phyloP scores from a whole-genome alignment of 2,329 filamentous ascomycete genomes.

The Colletotrichum sp. region DNA sequence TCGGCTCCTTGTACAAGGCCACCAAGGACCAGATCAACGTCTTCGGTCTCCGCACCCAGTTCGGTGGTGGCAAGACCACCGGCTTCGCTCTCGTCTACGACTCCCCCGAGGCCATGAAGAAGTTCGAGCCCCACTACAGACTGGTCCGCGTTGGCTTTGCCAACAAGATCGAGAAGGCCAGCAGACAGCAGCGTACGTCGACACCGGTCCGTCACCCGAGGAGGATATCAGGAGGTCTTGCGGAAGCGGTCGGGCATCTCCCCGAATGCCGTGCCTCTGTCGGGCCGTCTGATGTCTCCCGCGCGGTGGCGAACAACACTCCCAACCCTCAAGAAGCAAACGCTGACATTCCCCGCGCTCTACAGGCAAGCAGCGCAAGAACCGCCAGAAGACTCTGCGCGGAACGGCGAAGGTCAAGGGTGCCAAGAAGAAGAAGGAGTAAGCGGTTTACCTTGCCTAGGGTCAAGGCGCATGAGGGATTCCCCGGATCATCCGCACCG shows the following conservation, averaged over 20 bases:
- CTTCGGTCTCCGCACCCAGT: slow-evolving; percentile 98
- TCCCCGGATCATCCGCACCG: slow-evolving; percentile 22
- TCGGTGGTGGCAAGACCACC: slow-evolving; percentile 99
- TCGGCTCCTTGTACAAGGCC: slow-evolving; percentile 96
- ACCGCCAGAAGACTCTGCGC: slow-evolving; percentile 98
- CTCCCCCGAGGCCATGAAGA: slow-evolving; percentile 97
- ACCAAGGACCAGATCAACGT: slow-evolving; percentile 97
- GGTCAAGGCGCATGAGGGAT: slow-evolving; percentile 19
- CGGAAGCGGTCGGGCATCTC: background rate
- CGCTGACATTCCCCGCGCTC: slow-evolving; percentile 25
- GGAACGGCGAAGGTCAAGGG: slow-evolving; percentile 99
- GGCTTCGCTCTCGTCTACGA: slow-evolving; percentile 99
- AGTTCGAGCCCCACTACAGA: slow-evolving; percentile 99
- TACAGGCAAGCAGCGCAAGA: slow-evolving; percentile 99
- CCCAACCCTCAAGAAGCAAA: background rate
- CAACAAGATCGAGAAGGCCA: slow-evolving; percentile 94
- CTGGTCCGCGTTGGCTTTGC: slow-evolving; percentile 92
- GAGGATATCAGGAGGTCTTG: background rate
- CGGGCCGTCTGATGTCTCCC: slow-evolving; percentile 2
- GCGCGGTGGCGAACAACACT: slow-evolving; percentile 19
- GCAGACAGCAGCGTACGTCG: slow-evolving; percentile 97
- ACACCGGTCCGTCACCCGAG: background rate
- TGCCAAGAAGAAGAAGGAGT: slow-evolving; percentile 92
- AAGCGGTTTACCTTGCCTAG: slow-evolving; percentile 50
- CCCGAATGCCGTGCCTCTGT: background rate